Evolutionary conservation across 2,329 filamentous ascomycete species (phyloP).

Genomic region (Thielaviopsis euricoi): DNA sequence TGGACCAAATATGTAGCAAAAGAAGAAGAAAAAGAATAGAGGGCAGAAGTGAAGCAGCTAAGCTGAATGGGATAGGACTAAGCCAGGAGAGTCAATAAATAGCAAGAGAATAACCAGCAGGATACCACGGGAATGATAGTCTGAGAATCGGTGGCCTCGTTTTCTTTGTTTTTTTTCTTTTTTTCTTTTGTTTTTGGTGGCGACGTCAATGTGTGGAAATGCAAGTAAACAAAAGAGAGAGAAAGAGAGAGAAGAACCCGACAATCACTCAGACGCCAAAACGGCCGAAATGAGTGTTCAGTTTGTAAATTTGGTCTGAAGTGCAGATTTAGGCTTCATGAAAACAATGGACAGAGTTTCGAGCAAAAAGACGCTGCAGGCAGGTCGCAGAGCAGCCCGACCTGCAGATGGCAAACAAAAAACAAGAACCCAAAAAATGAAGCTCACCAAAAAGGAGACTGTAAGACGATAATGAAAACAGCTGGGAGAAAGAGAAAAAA

Average conservation of each 20-base stretch:
- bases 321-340: neutral
- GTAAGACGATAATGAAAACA: neutral
- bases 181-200: neutral
- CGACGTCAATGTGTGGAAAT: neutral
- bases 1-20: neutral
- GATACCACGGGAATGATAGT: neutral
- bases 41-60: neutral
- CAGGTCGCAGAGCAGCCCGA: too few species aligned
- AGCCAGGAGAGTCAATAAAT: neutral
- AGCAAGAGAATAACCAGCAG: neutral
- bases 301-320: neutral
- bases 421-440: neutral
- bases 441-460: neutral
- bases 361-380: neutral
- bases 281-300: neutral
- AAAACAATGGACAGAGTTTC: neutral
- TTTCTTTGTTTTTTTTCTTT: too few species aligned
- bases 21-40: too few species aligned
- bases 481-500: neutral
- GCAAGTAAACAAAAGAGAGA: too few species aligned
- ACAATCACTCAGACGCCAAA: neutral
- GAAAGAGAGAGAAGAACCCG: too few species aligned
- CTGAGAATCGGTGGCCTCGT: neutral
- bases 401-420: neutral
- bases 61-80: neutral